Evolutionary conservation across 495 filamentous ascomycete species (phyloP), one percentile per base, ranked within the genome.

Genomic region (Schizothecium vesticola): DNA sequence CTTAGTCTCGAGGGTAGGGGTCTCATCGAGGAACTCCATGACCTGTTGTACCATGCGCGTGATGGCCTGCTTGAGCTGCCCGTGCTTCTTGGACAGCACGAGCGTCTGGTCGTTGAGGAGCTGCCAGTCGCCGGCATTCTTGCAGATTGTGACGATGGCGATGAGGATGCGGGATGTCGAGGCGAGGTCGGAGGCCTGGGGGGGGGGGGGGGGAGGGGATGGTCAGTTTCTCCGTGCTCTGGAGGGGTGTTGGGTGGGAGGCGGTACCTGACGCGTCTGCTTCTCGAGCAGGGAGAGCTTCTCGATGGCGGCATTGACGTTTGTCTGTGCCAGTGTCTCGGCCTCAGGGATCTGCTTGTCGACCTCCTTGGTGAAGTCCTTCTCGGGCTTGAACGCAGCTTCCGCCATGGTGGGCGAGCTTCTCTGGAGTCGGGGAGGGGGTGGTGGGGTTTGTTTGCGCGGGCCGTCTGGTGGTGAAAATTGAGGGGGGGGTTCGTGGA

Each of bases 21-120:
- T 75, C 60, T 91, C 86, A 75, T 96, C 91, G 77, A 99, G 81
- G 78, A 97, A 97, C 59, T 81, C 84, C 92, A 99, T 96, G 64
- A 96, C 92, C 63, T 88, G 89, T 84, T 98, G 95, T 57, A 99
- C 95, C 95, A 99, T 99, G 85, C 93, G 94, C 71, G 95, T 98
- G 69, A 91, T 93, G 73, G 95, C 95, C 82, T 97, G 96, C 80
- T 97, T 97, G 80, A 99, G 94, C 82, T 99, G 95, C 73, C 93
- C 91, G 92, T 99, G 95, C 84, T 99, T 99, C 89, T 97, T 98
- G 69, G 94, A 97, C 59, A 98, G 87, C 60, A 97, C 85, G 62
- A 97, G 85, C 67, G 97, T 92, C 80, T 99, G 94, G 81, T 99
- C 95, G 76, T 96, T 98, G 74, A 99, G 86, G 69, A 98, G 81